These are phyloP conservation scores for Suillus sp. DNA, from an alignment of 768 basidiomycete genomes.

Conservation along the genomic window DNA sequence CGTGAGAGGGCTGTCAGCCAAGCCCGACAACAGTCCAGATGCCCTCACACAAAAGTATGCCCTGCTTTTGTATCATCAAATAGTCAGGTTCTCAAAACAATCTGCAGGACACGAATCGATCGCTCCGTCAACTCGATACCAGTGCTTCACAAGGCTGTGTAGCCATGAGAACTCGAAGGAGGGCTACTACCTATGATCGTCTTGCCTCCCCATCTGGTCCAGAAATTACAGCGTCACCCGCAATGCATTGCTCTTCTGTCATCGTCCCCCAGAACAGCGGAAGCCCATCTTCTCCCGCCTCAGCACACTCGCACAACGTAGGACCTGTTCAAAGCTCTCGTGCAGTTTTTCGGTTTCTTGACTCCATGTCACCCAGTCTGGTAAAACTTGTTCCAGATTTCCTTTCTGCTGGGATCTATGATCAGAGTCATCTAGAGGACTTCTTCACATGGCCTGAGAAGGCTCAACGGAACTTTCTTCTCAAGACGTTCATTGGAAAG, in stretches of 20 bases:
- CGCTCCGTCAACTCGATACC: neutral
- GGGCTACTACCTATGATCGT: neutral
- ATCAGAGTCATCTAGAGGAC: neutral
- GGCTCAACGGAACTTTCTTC: slow-evolving; percentile 2
- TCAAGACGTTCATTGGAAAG: neutral
- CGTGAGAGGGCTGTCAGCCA: neutral
- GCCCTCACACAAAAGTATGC: neutral
- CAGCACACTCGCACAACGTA: neutral
- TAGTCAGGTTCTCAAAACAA: neutral
- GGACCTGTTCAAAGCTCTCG: neutral
- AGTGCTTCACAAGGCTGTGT: neutral
- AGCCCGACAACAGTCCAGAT: neutral
- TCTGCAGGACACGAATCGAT: neutral
- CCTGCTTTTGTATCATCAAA: neutral
- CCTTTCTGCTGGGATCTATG: slow-evolving; percentile 3
- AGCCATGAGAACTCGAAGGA: neutral
- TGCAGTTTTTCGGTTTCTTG: neutral
- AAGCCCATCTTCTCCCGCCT: neutral
- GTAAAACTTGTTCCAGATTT: neutral
- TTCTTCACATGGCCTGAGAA: neutral
- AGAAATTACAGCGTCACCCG: neutral
- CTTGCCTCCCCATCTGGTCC: neutral
- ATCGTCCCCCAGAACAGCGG: neutral
- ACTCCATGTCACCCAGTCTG: slow-evolving; percentile 1
- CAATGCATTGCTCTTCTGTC: neutral